phyloP scores from a whole-genome alignment of 768 basidiomycete species.

The Russula emetica region DNA sequence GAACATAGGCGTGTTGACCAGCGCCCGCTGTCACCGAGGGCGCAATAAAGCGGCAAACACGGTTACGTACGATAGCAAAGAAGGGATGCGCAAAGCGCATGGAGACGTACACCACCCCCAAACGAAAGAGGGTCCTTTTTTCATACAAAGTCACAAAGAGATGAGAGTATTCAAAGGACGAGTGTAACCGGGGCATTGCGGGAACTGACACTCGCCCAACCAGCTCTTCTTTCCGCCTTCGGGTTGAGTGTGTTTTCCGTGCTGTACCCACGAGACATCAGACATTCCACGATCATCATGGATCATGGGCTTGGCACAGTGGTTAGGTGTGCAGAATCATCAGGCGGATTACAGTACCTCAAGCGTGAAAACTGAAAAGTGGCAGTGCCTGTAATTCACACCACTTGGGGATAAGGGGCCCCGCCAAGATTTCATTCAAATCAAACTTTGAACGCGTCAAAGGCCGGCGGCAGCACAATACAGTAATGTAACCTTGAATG shows the following conservation, averaged over 20 bases:
- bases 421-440: too few species aligned
- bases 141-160: neutral
- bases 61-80: neutral
- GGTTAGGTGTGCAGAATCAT: too few species aligned
- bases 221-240: neutral
- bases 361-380: too few species aligned
- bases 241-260: neutral
- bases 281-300: too few species aligned
- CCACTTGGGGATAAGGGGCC: too few species aligned
- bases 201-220: conserved; percentile 4
- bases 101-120: neutral
- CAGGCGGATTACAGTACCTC: too few species aligned
- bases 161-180: conserved; percentile 4
- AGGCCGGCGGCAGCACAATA: too few species aligned
- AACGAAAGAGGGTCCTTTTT: neutral
- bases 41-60: neutral
- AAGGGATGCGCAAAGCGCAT: neutral
- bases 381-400: too few species aligned
- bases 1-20: too few species aligned
- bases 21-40: neutral
- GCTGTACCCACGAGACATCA: conserved; percentile 11
- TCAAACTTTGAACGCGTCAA: too few species aligned
- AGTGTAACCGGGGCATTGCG: conserved; percentile 10
- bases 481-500: too few species aligned
- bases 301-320: too few species aligned